phyloP scores from a whole-genome alignment of 106 monocot genomes.

The Vanilla planifolia region DNA sequence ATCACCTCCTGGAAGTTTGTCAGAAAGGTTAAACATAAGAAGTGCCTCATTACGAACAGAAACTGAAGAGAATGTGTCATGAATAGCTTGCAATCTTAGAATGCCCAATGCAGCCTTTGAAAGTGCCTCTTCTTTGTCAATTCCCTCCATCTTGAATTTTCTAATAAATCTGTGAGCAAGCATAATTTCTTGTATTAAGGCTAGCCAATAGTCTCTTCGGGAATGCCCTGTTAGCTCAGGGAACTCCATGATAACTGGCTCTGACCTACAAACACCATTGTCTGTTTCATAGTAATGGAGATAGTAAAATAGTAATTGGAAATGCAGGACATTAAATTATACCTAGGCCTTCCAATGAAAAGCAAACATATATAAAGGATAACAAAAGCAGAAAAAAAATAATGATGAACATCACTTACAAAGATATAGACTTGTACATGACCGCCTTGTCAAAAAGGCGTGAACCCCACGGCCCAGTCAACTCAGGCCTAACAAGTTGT shows the following conservation, averaged over 20 bases:
- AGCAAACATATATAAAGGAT: neutral
- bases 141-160: constrained; percentile 50
- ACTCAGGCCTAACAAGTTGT: constrained; percentile 76
- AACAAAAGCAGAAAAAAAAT: neutral
- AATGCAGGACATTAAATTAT: neutral
- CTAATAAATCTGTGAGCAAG: constrained; percentile 75
- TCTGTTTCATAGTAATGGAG: neutral
- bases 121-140: constrained; percentile 79
- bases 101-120: constrained; percentile 72
- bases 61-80: constrained; percentile 41
- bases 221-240: constrained; percentile 90
- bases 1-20: constrained; percentile 95
- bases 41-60: constrained; percentile 48
- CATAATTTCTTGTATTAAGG: constrained; percentile 70
- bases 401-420: constrained; percentile 47
- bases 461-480: constrained; percentile 97
- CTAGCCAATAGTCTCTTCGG: constrained; percentile 93
- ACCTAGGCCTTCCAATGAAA: neutral
- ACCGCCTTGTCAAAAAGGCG: constrained; percentile 97
- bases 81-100: constrained; percentile 79
- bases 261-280: constrained; percentile 48
- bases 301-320: neutral
- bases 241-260: constrained; percentile 86
- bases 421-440: constrained; percentile 69
- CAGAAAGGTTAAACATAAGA: constrained; percentile 87